Percentiles rank a stretch among this genome's conserved stretches.
Conservation (phyloP, 1,284 basidiomycete genomes). For the Cutaneotrichosporon sp. region DNA sequence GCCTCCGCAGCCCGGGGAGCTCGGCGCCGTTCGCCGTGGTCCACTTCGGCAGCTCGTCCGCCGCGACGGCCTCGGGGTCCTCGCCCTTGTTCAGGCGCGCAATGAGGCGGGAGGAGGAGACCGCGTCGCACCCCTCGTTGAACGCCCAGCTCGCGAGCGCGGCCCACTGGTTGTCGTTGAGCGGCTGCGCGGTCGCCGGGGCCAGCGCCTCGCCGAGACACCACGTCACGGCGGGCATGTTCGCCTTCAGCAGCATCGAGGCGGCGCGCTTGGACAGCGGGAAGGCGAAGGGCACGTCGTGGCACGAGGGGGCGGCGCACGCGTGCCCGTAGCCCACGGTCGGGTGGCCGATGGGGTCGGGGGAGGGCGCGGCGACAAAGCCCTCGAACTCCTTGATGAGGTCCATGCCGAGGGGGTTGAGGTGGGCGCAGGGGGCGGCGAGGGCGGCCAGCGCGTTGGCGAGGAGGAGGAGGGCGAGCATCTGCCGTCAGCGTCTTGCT, state of each 20-base stretch:
- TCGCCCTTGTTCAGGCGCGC: slow-evolving; percentile 17
- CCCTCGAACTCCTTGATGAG: slow-evolving; percentile 22
- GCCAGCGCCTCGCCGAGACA: slow-evolving; percentile 14
- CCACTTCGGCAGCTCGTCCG: slow-evolving; percentile 14
- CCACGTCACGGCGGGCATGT: slow-evolving; percentile 11
- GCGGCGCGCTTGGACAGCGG: slow-evolving; percentile 13
- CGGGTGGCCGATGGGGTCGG: slow-evolving; percentile 15
- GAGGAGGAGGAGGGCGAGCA: background rate
- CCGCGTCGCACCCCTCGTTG: slow-evolving; percentile 17
- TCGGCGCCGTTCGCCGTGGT: slow-evolving; percentile 6
- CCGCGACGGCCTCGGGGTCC: slow-evolving; percentile 10
- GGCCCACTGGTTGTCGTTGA: slow-evolving; percentile 23
- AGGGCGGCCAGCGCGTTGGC: background rate
- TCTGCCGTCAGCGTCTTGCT: background rate
- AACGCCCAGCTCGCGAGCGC: slow-evolving; percentile 12
- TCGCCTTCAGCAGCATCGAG: slow-evolving; percentile 10
- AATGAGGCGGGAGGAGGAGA: background rate
- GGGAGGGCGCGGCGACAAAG: slow-evolving; percentile 4
- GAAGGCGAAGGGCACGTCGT: slow-evolving; percentile 10
- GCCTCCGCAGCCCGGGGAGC: slow-evolving; percentile 10
- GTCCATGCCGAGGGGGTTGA: slow-evolving; percentile 13
- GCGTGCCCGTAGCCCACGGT: slow-evolving; percentile 23
- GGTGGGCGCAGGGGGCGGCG: slow-evolving; percentile 4
- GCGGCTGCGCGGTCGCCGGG: slow-evolving; percentile 3
- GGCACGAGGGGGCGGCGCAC: slow-evolving; percentile 7